Evolutionary conservation across 2,329 filamentous ascomycete species (phyloP).

Genomic region (Mycosphaerella sp.): DNA sequence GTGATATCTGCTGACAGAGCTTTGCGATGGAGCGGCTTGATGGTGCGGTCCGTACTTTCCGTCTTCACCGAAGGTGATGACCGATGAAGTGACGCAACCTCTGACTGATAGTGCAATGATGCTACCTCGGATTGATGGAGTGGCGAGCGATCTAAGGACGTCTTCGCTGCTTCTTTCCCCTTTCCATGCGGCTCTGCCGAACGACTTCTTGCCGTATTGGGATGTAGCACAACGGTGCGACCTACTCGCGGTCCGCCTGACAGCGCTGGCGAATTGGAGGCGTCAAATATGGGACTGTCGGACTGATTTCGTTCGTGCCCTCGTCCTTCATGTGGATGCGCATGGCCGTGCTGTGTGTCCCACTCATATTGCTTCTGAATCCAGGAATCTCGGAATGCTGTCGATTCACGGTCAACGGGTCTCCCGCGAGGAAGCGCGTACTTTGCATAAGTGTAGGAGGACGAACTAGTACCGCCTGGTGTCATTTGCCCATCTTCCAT

Average conservation of each 20-base stretch:
- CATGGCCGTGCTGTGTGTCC: conserved; percentile 41
- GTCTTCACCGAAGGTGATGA: conserved; percentile 30
- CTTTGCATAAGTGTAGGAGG: conserved; percentile 81
- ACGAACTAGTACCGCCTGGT: conserved; percentile 33
- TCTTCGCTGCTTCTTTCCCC: conserved; percentile 4
- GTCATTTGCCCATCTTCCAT: conserved; percentile 6
- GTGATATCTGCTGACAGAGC: conserved; percentile 61
- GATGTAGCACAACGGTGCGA: conserved; percentile 12
- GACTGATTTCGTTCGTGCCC: conserved; percentile 22
- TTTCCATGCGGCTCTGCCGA: conserved; percentile 29
- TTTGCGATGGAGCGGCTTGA: conserved; percentile 45
- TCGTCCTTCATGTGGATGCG: background rate
- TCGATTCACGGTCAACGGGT: conserved; percentile 62
- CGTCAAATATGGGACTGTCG: conserved; percentile 12
- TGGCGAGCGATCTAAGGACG: conserved; percentile 7
- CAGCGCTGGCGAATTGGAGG: conserved; percentile 9
- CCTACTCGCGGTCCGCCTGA: conserved; percentile 17
- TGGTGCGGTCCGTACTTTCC: conserved; percentile 40
- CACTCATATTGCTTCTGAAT: conserved; percentile 51
- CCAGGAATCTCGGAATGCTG: conserved; percentile 51
- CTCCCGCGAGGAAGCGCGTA: conserved; percentile 80
- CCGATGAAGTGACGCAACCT: conserved; percentile 20
- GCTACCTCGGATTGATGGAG: conserved; percentile 7
- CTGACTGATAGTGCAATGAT: conserved; percentile 6
- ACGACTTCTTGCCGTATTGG: conserved; percentile 24